These are phyloP conservation scores for Gonium pectorale DNA, from an alignment of 139 green algal genomes.

Conservation along the genomic window DNA sequence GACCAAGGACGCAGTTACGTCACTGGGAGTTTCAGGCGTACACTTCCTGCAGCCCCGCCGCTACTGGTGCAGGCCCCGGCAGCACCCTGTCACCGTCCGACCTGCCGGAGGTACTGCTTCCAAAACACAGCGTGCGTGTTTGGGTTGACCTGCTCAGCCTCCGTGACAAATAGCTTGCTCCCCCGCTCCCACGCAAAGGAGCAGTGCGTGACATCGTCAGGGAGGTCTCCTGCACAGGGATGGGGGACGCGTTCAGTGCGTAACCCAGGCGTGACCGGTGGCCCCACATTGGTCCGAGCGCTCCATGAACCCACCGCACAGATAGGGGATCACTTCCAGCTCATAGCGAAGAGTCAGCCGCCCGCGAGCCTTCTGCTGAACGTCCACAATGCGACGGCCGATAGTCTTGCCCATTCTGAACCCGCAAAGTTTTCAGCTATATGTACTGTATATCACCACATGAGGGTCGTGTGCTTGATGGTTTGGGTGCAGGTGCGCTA, in stretches of 20 bases:
- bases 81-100: background rate
- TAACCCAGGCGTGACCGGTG: too few relatives aligned
- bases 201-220: slow-evolving; percentile 47
- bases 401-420: slow-evolving; percentile 35
- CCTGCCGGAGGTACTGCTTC: slow-evolving; percentile 69
- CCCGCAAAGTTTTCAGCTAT: too few relatives aligned
- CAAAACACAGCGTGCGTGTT: slow-evolving; percentile 63
- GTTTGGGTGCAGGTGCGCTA: too few relatives aligned
- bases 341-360: slow-evolving; percentile 55
- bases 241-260: background rate
- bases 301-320: slow-evolving; percentile 52
- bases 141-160: slow-evolving; percentile 60
- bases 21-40: background rate
- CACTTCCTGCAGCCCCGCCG: background rate
- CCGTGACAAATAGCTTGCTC: slow-evolving; percentile 63
- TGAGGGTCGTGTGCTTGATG: too few relatives aligned
- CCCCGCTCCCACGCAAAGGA: slow-evolving; percentile 69
- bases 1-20: too few relatives aligned
- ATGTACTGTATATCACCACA: too few relatives aligned
- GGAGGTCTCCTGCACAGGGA: slow-evolving; percentile 55
- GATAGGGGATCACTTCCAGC: slow-evolving; percentile 65
- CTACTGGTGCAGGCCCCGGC: too few relatives aligned
- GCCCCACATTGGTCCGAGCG: too few relatives aligned
- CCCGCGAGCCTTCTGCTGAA: slow-evolving; percentile 51
- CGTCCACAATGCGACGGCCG: slow-evolving; percentile 45